These are phyloP conservation scores for Passalora sequoiae DNA, from an alignment of 2,329 filamentous ascomycete genomes.

Conservation along the genomic window DNA sequence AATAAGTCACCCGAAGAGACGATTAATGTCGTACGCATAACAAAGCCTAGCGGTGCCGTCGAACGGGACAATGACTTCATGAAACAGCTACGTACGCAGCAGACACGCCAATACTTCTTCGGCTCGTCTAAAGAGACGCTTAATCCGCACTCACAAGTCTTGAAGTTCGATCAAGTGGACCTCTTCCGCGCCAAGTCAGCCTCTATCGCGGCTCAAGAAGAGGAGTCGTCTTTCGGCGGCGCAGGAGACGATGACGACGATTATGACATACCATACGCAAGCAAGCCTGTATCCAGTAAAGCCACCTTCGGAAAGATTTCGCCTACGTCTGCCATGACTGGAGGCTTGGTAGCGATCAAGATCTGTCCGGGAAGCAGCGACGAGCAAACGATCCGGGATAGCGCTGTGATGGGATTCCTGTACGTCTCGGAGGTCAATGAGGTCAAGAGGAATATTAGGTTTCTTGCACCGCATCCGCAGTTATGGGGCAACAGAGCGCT, in stretches of 20 bases:
- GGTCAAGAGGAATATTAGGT: conserved; percentile 70
- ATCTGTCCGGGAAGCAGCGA: conserved; percentile 61
- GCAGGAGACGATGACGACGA: conserved; percentile 46
- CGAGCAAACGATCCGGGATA: conserved; percentile 68
- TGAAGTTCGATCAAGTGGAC: conserved; percentile 68
- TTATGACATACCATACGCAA: conserved; percentile 39
- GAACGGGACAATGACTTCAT: conserved; percentile 69
- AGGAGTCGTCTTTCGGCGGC: conserved; percentile 27
- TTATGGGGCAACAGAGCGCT: conserved; percentile 73
- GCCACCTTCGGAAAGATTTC: conserved; percentile 48
- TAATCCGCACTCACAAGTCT: conserved; percentile 79
- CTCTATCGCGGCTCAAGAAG: conserved; percentile 13
- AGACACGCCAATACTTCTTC: conserved; percentile 92
- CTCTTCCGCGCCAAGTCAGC: conserved; percentile 50
- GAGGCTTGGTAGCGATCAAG: conserved; percentile 80
- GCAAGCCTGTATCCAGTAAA: conserved; percentile 13
- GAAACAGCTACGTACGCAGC: conserved; percentile 66
- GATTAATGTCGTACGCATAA: conserved; percentile 70
- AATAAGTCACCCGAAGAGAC: conserved; percentile 55
- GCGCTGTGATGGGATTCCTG: conserved; percentile 84
- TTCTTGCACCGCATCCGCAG: conserved; percentile 79
- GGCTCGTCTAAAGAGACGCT: conserved; percentile 66
- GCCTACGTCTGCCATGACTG: conserved; percentile 64
- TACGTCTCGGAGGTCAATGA: conserved; percentile 91
- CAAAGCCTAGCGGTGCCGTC: conserved; percentile 80